Base-by-base conservation (phyloP, 192 early-diverging fungal genomes). In the Backusella westeae region DNA sequence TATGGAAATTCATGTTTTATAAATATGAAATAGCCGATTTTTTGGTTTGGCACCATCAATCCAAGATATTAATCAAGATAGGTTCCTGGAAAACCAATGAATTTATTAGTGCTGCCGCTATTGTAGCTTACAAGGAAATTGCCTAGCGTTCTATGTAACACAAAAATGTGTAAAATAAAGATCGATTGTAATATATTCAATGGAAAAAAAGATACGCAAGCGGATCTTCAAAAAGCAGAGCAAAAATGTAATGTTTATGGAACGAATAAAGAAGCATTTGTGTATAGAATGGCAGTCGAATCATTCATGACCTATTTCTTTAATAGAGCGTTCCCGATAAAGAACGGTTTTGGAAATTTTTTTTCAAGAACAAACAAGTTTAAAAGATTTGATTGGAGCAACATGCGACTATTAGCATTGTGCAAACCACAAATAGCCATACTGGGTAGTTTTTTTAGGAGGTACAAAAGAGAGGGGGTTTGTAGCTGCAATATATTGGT, bases 191-290 rank as follows among this genome's bases (percentile, higher is more conserved):
- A 26, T 26, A 59, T 23, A 59, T 56, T 56, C 53, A 56, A 56
- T n/a, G 26, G 56, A 59, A 63, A 63, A 63, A 29, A 29, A 63
- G 17, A 49, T 14, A 49, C 46, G 6, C 0, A 26, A 10, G 23
- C 56, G 56, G 56, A 4, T 63, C 1, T 63, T 63, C 9, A 63
- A 63, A 63, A 49, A 29, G 23, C 12, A 63, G 1, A 63, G 56
- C 26, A 63, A 29, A 63, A 63, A 63, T 63, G 56, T 63, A 63
- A 63, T 63, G 14, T 63, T 56, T 63, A 63, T 29, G 56, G 56
- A 63, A 63, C 56, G 56, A 63, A 63, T 63, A 63, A 63, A 63
- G 56, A 63, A 63, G 56, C 56, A 63, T 63, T 63, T 63, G 56
- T 63, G 29, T 63, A 63, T 29, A 63, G 21, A 63, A 63, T 63